Evolutionary conservation across 352 stramenopile species (phyloP).

Genomic region (Peronospora farinosa): DNA sequence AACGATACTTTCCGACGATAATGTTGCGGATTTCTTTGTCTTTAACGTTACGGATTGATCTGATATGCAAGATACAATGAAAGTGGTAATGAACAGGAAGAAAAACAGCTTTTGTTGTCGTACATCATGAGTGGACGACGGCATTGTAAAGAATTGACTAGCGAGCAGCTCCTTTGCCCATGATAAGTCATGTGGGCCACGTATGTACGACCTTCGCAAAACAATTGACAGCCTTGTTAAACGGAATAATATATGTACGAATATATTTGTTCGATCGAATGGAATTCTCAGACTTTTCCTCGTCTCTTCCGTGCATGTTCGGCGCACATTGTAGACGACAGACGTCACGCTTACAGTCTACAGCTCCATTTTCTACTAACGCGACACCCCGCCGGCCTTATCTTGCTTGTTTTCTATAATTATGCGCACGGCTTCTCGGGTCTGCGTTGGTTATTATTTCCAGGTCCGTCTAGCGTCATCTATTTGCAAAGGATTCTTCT

Average conservation of each 20-base stretch:
- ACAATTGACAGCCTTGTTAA: conserved; percentile 7
- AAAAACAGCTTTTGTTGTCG: conserved; percentile 1
- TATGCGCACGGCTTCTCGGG: conserved; percentile 20
- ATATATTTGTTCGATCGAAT: not conserved
- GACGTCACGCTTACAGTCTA: conserved; percentile 3
- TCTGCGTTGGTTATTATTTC: conserved; percentile 19
- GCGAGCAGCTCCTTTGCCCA: conserved; percentile 8
- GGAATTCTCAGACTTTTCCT: not conserved
- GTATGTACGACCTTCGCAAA: conserved; percentile 8
- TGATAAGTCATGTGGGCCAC: conserved; percentile 8
- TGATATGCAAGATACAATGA: conserved; percentile 5
- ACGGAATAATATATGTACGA: not conserved
- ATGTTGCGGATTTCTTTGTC: conserved; percentile 1
- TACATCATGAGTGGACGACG: conserved; percentile 14
- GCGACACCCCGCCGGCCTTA: conserved; percentile 12
- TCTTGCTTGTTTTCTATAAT: conserved; percentile 35
- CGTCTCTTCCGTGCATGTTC: conserved; percentile 2
- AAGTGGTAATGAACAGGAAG: not conserved
- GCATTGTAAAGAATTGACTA: conserved; percentile 21
- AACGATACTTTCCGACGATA: conserved; percentile 24
- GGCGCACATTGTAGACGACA: not conserved
- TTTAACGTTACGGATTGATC: conserved; percentile 3
- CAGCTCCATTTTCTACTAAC: conserved; percentile 3
- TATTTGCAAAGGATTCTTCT: conserved; percentile 12
- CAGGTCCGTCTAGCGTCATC: conserved; percentile 7